Evolutionary conservation across 805 yeast genomes (phyloP).

Genomic region (Blastobotrys parvus): DNA sequence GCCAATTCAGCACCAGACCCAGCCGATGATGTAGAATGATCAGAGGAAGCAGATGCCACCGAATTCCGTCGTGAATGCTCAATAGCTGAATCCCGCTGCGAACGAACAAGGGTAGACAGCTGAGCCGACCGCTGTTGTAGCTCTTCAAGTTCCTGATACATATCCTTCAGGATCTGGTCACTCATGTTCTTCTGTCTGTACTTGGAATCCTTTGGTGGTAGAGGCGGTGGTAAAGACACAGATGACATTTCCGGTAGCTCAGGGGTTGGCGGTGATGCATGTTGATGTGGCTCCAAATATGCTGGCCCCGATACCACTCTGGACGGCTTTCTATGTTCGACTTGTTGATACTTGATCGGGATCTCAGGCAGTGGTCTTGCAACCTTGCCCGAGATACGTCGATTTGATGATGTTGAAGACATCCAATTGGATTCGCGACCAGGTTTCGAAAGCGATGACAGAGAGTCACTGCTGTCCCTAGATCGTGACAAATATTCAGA

Average conservation of each 20-base stretch:
- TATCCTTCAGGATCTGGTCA: constrained; percentile 16
- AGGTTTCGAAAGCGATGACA: not conserved
- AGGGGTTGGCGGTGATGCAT: not conserved
- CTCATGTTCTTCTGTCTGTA: constrained; percentile 4
- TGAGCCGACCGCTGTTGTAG: constrained; percentile 16
- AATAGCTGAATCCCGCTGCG: constrained; percentile 2
- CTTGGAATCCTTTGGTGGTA: not conserved
- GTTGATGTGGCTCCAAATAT: not conserved
- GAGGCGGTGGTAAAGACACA: not conserved
- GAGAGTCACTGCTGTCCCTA: not conserved
- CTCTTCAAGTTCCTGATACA: constrained; percentile 19
- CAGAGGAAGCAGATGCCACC: not conserved
- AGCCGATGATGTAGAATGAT: not conserved
- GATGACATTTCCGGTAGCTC: not conserved
- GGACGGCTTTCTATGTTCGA: no score
- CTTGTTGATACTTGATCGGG: not conserved
- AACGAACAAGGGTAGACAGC: constrained; percentile 11
- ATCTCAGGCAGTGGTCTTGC: not conserved
- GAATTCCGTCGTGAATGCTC: not conserved
- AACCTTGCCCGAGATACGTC: not conserved
- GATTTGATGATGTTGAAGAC: not conserved
- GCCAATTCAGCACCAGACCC: not conserved
- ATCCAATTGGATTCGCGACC: not conserved
- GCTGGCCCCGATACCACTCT: not conserved
- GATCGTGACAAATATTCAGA: not conserved